Evolutionary conservation across 768 basidiomycete species (phyloP), one percentile per base, ranked within the genome.

Genomic region (Naganishia kalamii): DNA sequence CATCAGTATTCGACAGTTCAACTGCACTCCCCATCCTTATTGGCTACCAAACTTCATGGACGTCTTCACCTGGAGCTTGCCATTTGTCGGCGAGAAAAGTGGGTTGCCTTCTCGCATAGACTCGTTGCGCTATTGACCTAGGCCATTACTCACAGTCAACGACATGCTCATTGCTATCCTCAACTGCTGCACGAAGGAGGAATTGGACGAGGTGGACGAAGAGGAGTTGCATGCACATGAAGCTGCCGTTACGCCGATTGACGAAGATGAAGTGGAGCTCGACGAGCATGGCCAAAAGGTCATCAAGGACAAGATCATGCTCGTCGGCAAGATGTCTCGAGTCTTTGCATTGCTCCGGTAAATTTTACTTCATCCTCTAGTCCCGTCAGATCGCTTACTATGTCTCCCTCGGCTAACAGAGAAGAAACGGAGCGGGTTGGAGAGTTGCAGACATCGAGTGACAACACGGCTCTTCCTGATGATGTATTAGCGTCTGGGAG

Each of bases 21-120:
- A 97, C 79, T 92, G 89, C 78, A 79, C 77, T 72, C 92, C 93
- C 13, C 93, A 96, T 72, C 90, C 90, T 8, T 98, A 97, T 77
- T 98, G 94, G 94, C 81, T 99, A 61, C 96, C 96, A 4, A 99
- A 99, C 79, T 99, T 99, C 74, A 97, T 98, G 93, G 94, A 98
- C 72, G 93, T 93, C 25, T 99, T 99, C 76, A 97, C 96, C 0
- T 99, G 96, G 96, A 90, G 88, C 81, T 79, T 99, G 65, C 96
- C 96, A 0, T 98, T 98, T 74, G 96, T 99, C 7, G 96, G 93
- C 68, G 89, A 93, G 79, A 98, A 99, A 80, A 98, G 94, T 91
- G 71, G 62, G 85, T 80, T 35, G n/a, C 23, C 17, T 11, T 30
- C 65, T 43, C 41, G 25, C 13, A 8, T 17, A 65, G 25, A 15